phyloP scores from a whole-genome alignment of 495 filamentous ascomycete genomes.

The Parathielavia hyrcaniae region DNA sequence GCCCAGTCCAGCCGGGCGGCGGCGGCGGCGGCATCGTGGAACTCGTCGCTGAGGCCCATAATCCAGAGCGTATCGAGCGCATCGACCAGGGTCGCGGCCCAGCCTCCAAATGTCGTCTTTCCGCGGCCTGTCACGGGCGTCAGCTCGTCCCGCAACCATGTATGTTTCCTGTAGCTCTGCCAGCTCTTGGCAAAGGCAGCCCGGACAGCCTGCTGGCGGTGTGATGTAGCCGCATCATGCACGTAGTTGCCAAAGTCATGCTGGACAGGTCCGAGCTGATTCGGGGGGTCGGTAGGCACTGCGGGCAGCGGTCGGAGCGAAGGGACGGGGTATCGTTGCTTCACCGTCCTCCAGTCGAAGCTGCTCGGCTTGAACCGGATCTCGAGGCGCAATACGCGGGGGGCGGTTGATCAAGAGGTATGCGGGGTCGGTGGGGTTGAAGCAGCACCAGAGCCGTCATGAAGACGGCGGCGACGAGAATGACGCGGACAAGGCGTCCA shows the following conservation, averaged over 20 bases:
- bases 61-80: conserved; percentile 84
- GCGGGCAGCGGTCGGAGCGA: conserved; percentile 12
- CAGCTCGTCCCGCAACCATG: conserved; percentile 74
- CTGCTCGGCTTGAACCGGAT: conserved; percentile 24
- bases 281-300: not conserved
- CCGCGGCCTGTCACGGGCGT: conserved; percentile 47
- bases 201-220: conserved; percentile 42
- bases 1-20: conserved; percentile 76
- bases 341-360: conserved; percentile 53
- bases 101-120: conserved; percentile 73
- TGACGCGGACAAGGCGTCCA: conserved; percentile 20
- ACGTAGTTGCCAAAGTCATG: conserved; percentile 5
- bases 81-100: conserved; percentile 86
- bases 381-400: not conserved
- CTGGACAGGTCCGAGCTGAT: not conserved
- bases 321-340: conserved; percentile 55
- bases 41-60: conserved; percentile 76
- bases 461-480: conserved; percentile 14
- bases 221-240: not conserved
- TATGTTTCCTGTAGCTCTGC: conserved; percentile 65
- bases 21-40: conserved; percentile 62
- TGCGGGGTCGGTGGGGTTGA: conserved; percentile 2
- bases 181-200: conserved; percentile 62
- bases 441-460: conserved; percentile 16
- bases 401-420: not conserved